phyloP scores from a whole-genome alignment of 2,329 filamentous ascomycete genomes.

The Pseudogymnoascus sp. region DNA sequence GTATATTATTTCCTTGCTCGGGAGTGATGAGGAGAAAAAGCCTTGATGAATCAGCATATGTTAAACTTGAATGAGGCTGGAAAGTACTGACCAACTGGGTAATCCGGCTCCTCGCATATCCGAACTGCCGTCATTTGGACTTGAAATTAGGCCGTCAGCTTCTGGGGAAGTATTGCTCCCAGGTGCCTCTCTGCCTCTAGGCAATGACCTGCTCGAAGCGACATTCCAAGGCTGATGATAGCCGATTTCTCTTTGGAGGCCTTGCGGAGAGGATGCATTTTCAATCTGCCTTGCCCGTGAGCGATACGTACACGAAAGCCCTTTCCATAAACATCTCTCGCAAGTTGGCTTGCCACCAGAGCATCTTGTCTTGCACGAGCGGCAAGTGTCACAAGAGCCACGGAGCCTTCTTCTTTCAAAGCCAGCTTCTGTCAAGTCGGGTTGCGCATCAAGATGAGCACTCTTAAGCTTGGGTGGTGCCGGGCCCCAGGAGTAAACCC shows the following conservation, averaged over 20 bases:
- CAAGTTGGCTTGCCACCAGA: constrained; percentile 14
- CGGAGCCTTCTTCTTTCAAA: constrained; percentile 16
- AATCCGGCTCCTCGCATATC: not conserved
- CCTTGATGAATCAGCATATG: not conserved
- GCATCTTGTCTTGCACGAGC: constrained; percentile 17
- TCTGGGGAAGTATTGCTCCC: not conserved
- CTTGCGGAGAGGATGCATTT: not conserved
- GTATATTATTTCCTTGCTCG: not conserved
- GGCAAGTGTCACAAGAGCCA: constrained; percentile 18
- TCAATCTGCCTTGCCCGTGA: not conserved
- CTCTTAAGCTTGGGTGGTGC: not conserved
- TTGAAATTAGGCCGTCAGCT: not conserved
- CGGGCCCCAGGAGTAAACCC: not conserved
- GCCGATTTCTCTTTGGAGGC: not conserved
- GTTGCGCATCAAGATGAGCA: not conserved
- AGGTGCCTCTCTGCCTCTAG: not conserved
- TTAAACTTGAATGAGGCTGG: not conserved
- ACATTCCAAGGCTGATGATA: not conserved
- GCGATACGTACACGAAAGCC: constrained; percentile 16
- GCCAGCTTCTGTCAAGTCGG: constrained; percentile 17
- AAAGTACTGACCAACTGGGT: not conserved
- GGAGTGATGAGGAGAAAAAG: constrained; percentile 3
- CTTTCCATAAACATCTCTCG: constrained; percentile 13
- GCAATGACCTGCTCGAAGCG: not conserved
- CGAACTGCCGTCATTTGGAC: not conserved